Base-by-base conservation (phyloP, 768 basidiomycete genomes). In the Lentinula guzmanii region DNA sequence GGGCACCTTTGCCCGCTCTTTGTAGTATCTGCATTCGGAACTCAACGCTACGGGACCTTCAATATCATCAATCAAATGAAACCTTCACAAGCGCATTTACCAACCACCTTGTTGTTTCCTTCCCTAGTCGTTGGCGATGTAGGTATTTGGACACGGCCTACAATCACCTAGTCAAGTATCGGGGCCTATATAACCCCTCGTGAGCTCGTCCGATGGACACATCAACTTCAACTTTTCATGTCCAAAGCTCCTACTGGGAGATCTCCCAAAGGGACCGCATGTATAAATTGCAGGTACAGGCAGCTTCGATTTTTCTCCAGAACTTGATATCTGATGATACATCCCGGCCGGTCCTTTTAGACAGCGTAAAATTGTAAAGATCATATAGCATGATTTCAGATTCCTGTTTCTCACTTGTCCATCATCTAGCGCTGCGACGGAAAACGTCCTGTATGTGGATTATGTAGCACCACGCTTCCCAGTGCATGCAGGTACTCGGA, bases 401-500 rank as follows among this genome's bases (percentile, higher is more conserved):
- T 13, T 28, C 21, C 13, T 4, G 15, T 41, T 11, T 37, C 45
- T 59, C 11, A 48, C 43, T 51, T 24, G 34, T 46, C 58, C n/a
- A 18, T 34, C 2, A n/a, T 33, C 31, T 37, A 67, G 65, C 65
- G 65, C 54, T 69, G 66, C 48, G 67, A 68, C 50, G 61, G 65
- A 4, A 61, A 41, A 13, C 63, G 68, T 18, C 66, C 66, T 5
- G 57, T 64, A 51, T 69, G 66, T 16, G 61, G 64, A 4, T 61
- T 56, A 37, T 67, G 64, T 48, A 66, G 64, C 24, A 63, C 66
- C 15, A 55, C 55, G 13, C 52, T 60, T 28, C 63, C 64, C 24
- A 61, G 64, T 45, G 67, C 65, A 35, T 68, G 67, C 43, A 63
- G 66, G 59, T 68, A 62, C 21, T 63, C 62, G 2, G 67, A 68